Evolutionary conservation across 352 stramenopile genomes (phyloP), one percentile per base, ranked within the genome.

Genomic region (Paralagenidium karlingii): DNA sequence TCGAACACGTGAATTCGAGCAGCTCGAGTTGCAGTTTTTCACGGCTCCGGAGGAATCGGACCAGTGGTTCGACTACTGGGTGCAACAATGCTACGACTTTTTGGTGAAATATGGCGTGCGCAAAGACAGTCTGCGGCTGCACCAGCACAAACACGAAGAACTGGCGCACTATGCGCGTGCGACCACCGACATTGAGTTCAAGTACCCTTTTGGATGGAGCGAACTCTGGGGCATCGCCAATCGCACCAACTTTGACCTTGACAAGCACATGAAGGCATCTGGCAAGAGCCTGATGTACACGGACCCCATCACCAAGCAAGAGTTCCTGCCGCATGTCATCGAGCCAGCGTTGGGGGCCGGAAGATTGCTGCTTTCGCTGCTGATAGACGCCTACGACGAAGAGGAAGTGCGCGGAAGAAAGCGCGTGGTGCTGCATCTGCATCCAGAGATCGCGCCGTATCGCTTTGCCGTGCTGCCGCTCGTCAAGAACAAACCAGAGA

Each of bases 141-240:
- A 97, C 55, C 76, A 93, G 34, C 94, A 99, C 53, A 48, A 81
- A 18, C 66, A 60, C 1, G 86, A 98, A 57, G 69, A 94, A 31
- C 66, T 99, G 21, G 95, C 95, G 7, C 95, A 99, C 66, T 99
- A 99, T 51, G 93, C 95, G 13, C 67, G 73, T 11, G 90, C 91
- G 22, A 98, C 93, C 58, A 98, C 89, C 1, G 95, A 99, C 63
- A 95, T 99, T 47, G 94, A 96, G 32, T 98, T 98, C 56, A 81
- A 84, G 38, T 98, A 98, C 51, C 94, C 94, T 0, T 98, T 98
- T 58, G 95, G 95, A 15, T 93, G 83, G 69, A 91, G 89, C 48
- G 95, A 99, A 53, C 53, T 98, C 8, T 97, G 93, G 92, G 94
- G 95, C 28, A 82, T 98, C 63, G 91, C 94, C 5, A 96, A 97